Conservation (phyloP, 441 rosid species). For the Mallotus repandus region DNA sequence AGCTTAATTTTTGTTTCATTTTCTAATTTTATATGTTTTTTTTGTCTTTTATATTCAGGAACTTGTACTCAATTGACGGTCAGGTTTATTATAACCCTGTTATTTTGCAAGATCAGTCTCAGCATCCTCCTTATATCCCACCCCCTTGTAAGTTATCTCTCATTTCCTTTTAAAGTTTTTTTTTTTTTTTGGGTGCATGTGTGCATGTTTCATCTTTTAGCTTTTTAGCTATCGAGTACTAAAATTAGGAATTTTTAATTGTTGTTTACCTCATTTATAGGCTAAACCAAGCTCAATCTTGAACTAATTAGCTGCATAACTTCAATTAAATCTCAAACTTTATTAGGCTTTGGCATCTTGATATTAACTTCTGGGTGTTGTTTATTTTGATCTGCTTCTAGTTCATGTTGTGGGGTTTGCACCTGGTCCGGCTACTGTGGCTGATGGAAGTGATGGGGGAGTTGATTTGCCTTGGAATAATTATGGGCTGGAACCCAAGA, state of each 20-base stretch:
- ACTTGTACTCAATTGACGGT: slow-evolving; percentile 43
- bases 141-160: slow-evolving; percentile 55
- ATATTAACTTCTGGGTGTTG: slow-evolving; percentile 5
- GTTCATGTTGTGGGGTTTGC: slow-evolving; percentile 84
- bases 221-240: background rate
- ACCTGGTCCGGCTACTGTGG: slow-evolving; percentile 44
- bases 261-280: background rate
- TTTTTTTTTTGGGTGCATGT: background rate
- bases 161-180: background rate
- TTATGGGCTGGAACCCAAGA: slow-evolving; percentile 56
- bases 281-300: slow-evolving; percentile 9
- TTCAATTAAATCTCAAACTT: background rate
- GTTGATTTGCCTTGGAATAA: slow-evolving; percentile 61
- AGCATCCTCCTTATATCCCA: slow-evolving; percentile 77
- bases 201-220: background rate
- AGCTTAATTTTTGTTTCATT: background rate
- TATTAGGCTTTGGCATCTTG: background rate
- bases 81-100: slow-evolving; percentile 45
- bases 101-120: slow-evolving; percentile 62
- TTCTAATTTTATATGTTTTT: background rate
- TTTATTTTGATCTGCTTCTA: slow-evolving; percentile 26
- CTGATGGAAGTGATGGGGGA: slow-evolving; percentile 56
- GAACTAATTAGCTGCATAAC: background rate
- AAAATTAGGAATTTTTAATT: background rate
- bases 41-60: slow-evolving; percentile 32